Evolutionary conservation across 306 rosid species (phyloP), one percentile per base, ranked within the genome.

Genomic region (Acacia confusa): DNA sequence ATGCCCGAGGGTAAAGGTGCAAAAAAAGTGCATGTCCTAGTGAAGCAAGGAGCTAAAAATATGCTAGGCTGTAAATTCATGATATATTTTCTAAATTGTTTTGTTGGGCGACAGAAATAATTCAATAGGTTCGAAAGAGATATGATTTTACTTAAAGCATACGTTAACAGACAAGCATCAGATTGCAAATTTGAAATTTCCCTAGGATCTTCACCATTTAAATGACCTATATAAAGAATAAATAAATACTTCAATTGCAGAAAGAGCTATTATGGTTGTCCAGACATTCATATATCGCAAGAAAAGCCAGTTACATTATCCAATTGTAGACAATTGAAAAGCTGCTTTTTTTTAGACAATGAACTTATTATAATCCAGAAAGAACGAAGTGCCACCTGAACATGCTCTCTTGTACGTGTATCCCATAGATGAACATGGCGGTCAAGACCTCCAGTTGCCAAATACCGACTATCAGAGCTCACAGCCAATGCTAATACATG

Each of bases 401-500:
- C 73, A 90, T 95, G 98, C 79, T 89, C 93, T 74, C 94, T 80
- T 43, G 97, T 88, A 48, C 99, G 93, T 10, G 93, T 89, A 86
- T 95, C 99, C 99, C 99, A 95, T 74, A 95, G 72, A 92, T 95
- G 99, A 84, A 95, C 73, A 83, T 95, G 99, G n/a, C 97, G 94
- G 78, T 95, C 99, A 57, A 91, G 88, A 30, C 99, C 99, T 14
- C 98, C 99, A 27, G 91, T 89, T 2, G 97, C 90, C 86, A 95
- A 91, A 87, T 93, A 95, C 45, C 96, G 91, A 65, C 97, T 92
- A 80, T 95, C 99, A 2, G 99, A 92, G 78, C 98, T 95, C 53
- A 86, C 90, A 22, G 94, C 93, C 86, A 95, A 87, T 55, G 99
- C 87, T 74, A 89, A 86, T 6, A 90, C 81, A 61, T 85, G 86